These are phyloP conservation scores for Candida taoyuanica DNA, from an alignment of 805 yeast species.

Conservation along the genomic window DNA sequence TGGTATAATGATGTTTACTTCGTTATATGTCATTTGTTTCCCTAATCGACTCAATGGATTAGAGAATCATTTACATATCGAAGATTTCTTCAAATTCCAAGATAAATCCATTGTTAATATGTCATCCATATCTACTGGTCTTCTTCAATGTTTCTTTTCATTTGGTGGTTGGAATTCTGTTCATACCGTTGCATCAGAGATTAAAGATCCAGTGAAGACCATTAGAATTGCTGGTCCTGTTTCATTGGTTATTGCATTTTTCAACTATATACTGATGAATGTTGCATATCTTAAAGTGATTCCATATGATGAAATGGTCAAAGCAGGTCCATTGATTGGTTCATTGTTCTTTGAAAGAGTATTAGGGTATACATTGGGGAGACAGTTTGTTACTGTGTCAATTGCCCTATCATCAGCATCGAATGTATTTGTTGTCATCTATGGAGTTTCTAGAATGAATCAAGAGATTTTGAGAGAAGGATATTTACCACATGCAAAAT, in stretches of 20 bases:
- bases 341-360: constrained; percentile 52
- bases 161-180: constrained; percentile 62
- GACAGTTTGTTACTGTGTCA: constrained; percentile 48
- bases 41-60: constrained; percentile 39
- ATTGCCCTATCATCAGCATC: constrained; percentile 62
- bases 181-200: constrained; percentile 57
- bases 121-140: constrained; percentile 49
- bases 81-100: constrained; percentile 30
- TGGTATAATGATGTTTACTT: constrained; percentile 50
- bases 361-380: constrained; percentile 49
- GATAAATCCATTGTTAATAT: constrained; percentile 31
- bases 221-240: constrained; percentile 58
- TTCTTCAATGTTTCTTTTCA: constrained; percentile 54
- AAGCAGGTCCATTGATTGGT: constrained; percentile 56
- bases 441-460: constrained; percentile 54
- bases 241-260: constrained; percentile 42
- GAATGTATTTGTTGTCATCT: constrained; percentile 56
- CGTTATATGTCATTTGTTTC: constrained; percentile 51
- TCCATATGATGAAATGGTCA: constrained; percentile 47
- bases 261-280: constrained; percentile 49
- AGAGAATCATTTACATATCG: constrained; percentile 31
- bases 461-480: constrained; percentile 67
- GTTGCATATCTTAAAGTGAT: constrained; percentile 52
- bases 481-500: constrained; percentile 46
- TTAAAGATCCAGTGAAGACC: constrained; percentile 53